These are phyloP conservation scores for Phaeosphaeriaceae sp. DNA, from an alignment of 2,329 filamentous ascomycete species.

Conservation along the genomic window DNA sequence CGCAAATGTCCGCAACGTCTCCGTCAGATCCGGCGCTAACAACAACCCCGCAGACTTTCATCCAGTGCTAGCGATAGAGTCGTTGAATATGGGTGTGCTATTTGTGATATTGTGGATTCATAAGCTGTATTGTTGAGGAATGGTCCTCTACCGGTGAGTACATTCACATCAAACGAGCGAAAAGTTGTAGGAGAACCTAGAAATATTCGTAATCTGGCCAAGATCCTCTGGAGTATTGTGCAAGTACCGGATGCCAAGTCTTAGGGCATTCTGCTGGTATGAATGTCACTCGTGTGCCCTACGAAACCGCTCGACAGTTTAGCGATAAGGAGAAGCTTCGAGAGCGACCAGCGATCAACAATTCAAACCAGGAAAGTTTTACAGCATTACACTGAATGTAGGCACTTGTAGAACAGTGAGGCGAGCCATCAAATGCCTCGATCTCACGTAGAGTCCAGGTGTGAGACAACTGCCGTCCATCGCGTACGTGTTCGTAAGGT, in stretches of 20 bases:
- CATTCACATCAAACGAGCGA: background rate
- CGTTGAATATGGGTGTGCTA: background rate
- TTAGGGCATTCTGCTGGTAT: background rate
- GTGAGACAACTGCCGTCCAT: background rate
- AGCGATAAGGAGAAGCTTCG: background rate
- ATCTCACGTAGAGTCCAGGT: background rate
- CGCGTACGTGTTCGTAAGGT: background rate
- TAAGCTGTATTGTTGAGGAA: background rate
- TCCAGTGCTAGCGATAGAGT: constrained; percentile 3
- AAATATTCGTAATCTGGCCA: background rate
- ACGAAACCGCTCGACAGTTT: background rate
- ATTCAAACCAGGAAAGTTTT: too few relatives aligned
- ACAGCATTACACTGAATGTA: too few relatives aligned
- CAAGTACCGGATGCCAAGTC: constrained; percentile 1
- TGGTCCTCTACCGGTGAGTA: constrained; percentile 5
- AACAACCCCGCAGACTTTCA: background rate
- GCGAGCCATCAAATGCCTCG: background rate
- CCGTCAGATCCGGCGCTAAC: background rate
- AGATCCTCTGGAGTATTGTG: constrained; percentile 2
- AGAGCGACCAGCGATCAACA: background rate
- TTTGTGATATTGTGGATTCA: background rate
- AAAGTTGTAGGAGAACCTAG: constrained; percentile 1
- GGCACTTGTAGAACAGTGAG: background rate
- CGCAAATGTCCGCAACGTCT: background rate
- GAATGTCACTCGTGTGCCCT: too few relatives aligned